These are phyloP conservation scores for Cytospora piceae DNA, from an alignment of 2,329 filamentous ascomycete species.

Conservation along the genomic window DNA sequence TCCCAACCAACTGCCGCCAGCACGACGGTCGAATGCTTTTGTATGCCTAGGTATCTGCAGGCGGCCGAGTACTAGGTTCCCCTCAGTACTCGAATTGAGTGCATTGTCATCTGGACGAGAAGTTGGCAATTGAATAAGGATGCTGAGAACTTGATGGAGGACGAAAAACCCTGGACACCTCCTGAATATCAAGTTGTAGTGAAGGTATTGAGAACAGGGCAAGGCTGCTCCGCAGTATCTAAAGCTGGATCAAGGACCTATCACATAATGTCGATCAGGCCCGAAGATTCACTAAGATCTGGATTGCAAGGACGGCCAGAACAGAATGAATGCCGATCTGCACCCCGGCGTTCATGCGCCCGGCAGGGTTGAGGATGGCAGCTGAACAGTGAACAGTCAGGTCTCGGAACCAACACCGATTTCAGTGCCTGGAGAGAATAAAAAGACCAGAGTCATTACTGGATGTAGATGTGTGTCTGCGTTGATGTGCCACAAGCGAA, in stretches of 20 bases:
- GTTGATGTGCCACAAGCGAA: not conserved
- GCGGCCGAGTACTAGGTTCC: not conserved
- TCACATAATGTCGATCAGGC: not conserved
- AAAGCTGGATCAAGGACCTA: not conserved
- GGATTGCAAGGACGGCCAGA: not conserved
- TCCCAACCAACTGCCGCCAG: not conserved
- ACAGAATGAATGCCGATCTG: constrained; percentile 13
- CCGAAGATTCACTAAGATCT: constrained; percentile 16
- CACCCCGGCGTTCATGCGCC: not conserved
- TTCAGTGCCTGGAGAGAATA: not conserved
- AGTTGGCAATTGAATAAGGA: not conserved
- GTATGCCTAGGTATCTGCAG: not conserved
- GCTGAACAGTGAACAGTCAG: not conserved
- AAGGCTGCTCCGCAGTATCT: constrained; percentile 5
- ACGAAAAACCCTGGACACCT: not conserved
- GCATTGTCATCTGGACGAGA: not conserved
- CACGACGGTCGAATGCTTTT: not conserved
- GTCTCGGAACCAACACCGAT: not conserved
- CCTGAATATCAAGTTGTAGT: not conserved
- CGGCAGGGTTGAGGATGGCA: not conserved
- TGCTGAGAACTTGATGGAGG: not conserved
- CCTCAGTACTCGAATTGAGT: not conserved
- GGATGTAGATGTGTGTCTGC: not conserved
- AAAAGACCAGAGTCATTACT: not conserved
- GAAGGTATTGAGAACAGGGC: not conserved